Percentiles rank a stretch among this genome's conserved stretches.
phyloP scores from a whole-genome alignment of 108 stramenopile genomes.

The Stephanodiscus minutulus region DNA sequence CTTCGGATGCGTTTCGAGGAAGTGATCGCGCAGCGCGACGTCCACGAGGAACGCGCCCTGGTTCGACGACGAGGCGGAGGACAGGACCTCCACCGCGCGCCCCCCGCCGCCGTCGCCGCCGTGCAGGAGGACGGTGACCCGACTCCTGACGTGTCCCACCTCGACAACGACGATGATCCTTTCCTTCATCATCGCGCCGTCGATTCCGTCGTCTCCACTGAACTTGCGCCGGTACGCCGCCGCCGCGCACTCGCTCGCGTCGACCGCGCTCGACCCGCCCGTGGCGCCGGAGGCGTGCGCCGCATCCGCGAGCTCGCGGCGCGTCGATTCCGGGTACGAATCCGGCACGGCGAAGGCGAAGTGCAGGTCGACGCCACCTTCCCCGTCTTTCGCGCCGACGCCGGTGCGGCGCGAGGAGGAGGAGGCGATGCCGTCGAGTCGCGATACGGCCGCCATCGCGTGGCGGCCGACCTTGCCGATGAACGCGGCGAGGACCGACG shows the following conservation, averaged over 20 bases:
- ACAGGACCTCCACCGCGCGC: constrained; percentile 19
- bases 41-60: constrained; percentile 54
- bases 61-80: constrained; percentile 12
- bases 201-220: neutral
- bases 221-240: neutral
- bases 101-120: neutral
- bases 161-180: constrained; percentile 42
- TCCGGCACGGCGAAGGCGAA: constrained; percentile 46
- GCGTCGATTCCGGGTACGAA: constrained; percentile 9
- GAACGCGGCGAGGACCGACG: constrained; percentile 52
- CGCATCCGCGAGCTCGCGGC: constrained; percentile 47
- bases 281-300: constrained; percentile 46
- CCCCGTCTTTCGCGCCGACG: neutral
- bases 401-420: no score
- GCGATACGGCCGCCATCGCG: constrained; percentile 36
- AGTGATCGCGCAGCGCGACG: constrained; percentile 52
- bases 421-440: no score
- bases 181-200: neutral
- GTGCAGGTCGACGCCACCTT: constrained; percentile 8
- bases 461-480: constrained; percentile 40
- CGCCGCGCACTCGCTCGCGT: constrained; percentile 19
- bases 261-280: constrained; percentile 21
- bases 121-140: constrained; percentile 32
- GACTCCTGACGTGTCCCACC: constrained; percentile 57
- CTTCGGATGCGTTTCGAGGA: constrained; percentile 31